Evolutionary conservation across 371 early-diverging fungal genomes (phyloP).

Genomic region (Haplosporangium sp.): DNA sequence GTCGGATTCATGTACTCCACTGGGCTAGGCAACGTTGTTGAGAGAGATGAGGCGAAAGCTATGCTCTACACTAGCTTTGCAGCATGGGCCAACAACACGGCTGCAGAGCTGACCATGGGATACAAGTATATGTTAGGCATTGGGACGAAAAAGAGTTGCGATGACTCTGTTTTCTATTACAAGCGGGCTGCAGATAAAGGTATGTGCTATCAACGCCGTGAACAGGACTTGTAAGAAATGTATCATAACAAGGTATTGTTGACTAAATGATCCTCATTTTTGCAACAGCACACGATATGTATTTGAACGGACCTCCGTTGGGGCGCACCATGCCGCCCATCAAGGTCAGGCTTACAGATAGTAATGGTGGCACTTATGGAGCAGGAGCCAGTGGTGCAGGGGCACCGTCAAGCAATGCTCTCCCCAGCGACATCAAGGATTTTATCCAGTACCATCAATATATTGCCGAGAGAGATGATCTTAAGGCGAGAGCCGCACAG

Average conservation of each 20-base stretch:
- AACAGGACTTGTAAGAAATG: too few species aligned
- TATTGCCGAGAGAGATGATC: constrained; percentile 77
- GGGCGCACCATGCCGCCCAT: constrained; percentile 79
- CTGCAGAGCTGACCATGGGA: constrained; percentile 88
- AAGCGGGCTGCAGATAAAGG: constrained; percentile 83
- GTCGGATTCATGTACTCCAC: constrained; percentile 92
- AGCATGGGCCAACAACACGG: constrained; percentile 75
- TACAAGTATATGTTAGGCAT: constrained; percentile 88
- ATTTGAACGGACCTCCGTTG: constrained; percentile 82
- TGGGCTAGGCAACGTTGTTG: constrained; percentile 80
- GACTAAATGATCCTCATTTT: not conserved
- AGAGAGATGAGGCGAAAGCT: constrained; percentile 74
- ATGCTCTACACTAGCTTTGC: constrained; percentile 89
- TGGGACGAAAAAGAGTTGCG: constrained; percentile 83
- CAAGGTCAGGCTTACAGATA: constrained; percentile 81
- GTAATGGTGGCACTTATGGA: constrained; percentile 86
- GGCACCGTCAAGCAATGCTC: constrained; percentile 23
- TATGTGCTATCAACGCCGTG: constrained; percentile 20
- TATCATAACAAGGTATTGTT: too few species aligned
- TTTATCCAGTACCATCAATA: constrained; percentile 83
- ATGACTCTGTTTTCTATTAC: constrained; percentile 82
- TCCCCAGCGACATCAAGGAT: constrained; percentile 72
- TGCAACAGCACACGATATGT: constrained; percentile 73
- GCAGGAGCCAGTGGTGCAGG: constrained; percentile 72
- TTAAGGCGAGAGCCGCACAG: constrained; percentile 61